Evolutionary conservation across 1,284 basidiomycete genomes (phyloP).

Genomic region (Thelephora terrestris): DNA sequence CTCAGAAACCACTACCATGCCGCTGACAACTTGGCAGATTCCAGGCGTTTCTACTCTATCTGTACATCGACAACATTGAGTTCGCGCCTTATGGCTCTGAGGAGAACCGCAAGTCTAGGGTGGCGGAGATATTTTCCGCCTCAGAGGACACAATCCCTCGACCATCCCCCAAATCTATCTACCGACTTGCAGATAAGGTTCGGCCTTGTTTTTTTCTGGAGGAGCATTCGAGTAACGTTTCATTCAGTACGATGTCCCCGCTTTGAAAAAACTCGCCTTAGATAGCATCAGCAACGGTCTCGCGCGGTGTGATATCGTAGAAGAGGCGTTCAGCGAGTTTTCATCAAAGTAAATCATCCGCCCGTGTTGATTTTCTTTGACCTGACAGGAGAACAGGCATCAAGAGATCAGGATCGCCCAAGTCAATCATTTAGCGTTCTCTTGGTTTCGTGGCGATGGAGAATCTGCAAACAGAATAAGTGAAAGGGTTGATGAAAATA

Average conservation of each 20-base stretch:
- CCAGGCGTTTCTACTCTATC: conserved; percentile 10
- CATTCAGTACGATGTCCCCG: background rate
- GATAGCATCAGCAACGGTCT: background rate
- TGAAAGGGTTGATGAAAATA: background rate
- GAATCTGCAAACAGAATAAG: background rate
- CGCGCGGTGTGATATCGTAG: background rate
- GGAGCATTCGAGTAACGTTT: background rate
- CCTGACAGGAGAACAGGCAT: background rate
- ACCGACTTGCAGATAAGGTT: background rate
- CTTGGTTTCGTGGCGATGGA: background rate
- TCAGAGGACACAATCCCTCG: background rate
- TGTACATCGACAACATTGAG: conserved; percentile 10
- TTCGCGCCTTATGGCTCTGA: conserved; percentile 7
- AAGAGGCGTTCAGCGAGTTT: background rate
- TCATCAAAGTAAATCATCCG: background rate
- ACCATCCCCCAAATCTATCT: background rate
- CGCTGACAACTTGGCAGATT: background rate
- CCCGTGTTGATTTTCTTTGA: background rate
- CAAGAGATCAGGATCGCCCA: background rate
- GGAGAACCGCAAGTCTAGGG: background rate
- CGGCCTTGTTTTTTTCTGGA: background rate
- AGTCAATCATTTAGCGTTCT: background rate
- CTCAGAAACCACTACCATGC: background rate
- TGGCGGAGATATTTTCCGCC: background rate
- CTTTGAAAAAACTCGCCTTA: background rate